Conservation (phyloP, 2,329 filamentous ascomycete genomes). For the Myriangium duriaei region DNA sequence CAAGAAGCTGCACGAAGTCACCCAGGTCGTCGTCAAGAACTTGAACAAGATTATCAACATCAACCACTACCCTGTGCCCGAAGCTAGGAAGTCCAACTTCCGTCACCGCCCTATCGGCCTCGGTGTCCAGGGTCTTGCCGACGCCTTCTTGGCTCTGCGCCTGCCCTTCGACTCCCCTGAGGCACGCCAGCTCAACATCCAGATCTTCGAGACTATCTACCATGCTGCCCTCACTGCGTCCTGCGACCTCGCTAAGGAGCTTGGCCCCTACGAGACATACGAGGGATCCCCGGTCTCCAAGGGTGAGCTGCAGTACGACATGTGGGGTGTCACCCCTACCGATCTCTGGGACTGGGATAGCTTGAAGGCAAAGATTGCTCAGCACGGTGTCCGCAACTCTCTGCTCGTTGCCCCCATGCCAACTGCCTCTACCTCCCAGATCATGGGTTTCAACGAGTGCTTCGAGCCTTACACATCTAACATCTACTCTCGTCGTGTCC, state of each 20-base stretch:
- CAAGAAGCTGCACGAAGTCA: constrained; percentile 89
- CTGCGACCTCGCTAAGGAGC: constrained; percentile 67
- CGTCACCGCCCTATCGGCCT: constrained; percentile 91
- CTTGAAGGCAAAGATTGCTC: constrained; percentile 80
- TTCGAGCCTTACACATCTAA: constrained; percentile 99
- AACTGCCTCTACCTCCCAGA: constrained; percentile 92
- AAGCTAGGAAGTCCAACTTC: constrained; percentile 93
- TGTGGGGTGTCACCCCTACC: constrained; percentile 91
- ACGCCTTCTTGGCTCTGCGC: constrained; percentile 93
- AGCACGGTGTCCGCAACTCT: constrained; percentile 91
- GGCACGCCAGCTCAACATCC: constrained; percentile 85
- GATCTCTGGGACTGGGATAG: constrained; percentile 94
- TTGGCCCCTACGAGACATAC: constrained; percentile 81
- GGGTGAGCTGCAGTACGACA: constrained; percentile 93
- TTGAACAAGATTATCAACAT: constrained; percentile 97
- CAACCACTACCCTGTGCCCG: constrained; percentile 95
- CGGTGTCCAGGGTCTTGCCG: constrained; percentile 93
- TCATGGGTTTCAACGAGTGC: constrained; percentile 98
- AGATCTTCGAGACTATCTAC: constrained; percentile 99
- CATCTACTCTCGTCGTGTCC: constrained; percentile 96
- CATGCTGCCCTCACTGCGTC: constrained; percentile 88
- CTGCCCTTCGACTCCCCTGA: constrained; percentile 95
- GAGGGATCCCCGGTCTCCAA: constrained; percentile 88
- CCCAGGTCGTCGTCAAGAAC: constrained; percentile 84
- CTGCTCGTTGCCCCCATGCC: constrained; percentile 94